Conservation (phyloP, 192 early-diverging fungal species). For the Coemansia sp. region DNA sequence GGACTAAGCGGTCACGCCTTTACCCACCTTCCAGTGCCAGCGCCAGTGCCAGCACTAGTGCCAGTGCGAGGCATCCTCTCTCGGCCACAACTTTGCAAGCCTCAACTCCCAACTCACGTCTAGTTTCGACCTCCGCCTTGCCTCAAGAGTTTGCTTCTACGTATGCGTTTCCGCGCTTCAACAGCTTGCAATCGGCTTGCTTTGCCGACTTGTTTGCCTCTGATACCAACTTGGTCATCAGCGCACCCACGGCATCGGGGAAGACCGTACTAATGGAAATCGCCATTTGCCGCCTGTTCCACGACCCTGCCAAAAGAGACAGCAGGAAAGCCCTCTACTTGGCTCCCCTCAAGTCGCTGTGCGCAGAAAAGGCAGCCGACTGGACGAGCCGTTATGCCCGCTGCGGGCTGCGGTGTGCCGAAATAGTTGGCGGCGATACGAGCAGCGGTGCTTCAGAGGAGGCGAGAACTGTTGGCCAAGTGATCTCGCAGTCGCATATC, state of each 20-base stretch:
- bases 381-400: conserved; percentile 58
- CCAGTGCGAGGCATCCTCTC: not conserved
- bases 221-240: conserved; percentile 23
- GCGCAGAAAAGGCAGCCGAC: conserved; percentile 62
- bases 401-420: conserved; percentile 50
- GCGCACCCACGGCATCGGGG: conserved; percentile 70
- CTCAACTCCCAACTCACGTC: not conserved
- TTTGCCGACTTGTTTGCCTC: conserved; percentile 17
- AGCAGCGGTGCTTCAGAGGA: conserved; percentile 3
- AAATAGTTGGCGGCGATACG: conserved; percentile 59
- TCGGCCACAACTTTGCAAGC: not conserved
- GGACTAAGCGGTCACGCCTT: not conserved
- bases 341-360: conserved; percentile 69
- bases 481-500: conserved; percentile 44
- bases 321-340: conserved; percentile 63
- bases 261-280: conserved; percentile 70
- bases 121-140: conserved; percentile 12
- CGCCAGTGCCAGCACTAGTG: not conserved
- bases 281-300: conserved; percentile 32
- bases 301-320: not conserved
- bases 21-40: not conserved
- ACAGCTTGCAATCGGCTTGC: conserved; percentile 31
- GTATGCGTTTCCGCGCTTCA: conserved; percentile 37
- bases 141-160: conserved; percentile 9
- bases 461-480: not conserved